Conservation (phyloP, 2,329 filamentous ascomycete genomes). For the Colletotrichum coccodes region DNA sequence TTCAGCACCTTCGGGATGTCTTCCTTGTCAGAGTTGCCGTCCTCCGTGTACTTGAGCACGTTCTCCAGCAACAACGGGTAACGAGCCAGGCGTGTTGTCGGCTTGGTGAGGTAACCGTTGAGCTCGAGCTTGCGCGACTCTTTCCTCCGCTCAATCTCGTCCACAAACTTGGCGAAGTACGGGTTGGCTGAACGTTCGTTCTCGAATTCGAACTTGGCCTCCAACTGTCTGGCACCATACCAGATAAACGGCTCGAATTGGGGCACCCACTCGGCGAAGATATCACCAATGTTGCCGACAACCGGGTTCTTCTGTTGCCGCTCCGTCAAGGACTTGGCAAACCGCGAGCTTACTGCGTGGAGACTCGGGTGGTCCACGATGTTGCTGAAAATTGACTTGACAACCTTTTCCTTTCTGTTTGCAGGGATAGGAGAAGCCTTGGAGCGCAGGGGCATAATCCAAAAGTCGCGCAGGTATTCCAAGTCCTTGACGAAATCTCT, state of each 20-base stretch:
- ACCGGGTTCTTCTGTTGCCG: conserved; percentile 92
- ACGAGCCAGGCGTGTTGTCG: conserved; percentile 91
- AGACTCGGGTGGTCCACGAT: conserved; percentile 86
- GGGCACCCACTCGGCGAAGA: conserved; percentile 91
- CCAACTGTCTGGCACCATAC: conserved; percentile 94
- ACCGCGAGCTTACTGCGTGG: conserved; percentile 87
- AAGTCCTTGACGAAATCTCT: conserved; percentile 99
- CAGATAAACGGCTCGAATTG: conserved; percentile 96
- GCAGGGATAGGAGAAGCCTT: conserved; percentile 89
- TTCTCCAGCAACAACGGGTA: conserved; percentile 94
- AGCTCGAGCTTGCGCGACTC: conserved; percentile 96
- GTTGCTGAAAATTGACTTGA: conserved; percentile 95
- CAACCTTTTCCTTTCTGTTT: conserved; percentile 87
- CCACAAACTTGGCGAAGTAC: conserved; percentile 89
- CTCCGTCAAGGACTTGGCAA: conserved; percentile 88
- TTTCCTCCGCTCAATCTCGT: conserved; percentile 94
- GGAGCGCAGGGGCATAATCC: conserved; percentile 91
- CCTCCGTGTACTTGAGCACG: conserved; percentile 90
- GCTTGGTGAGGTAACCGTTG: conserved; percentile 97
- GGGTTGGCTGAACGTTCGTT: conserved; percentile 91
- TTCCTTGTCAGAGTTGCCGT: conserved; percentile 88
- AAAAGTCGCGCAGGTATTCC: conserved; percentile 97
- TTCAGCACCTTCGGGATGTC: conserved; percentile 91
- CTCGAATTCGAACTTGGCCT: conserved; percentile 98
- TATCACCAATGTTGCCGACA: conserved; percentile 89